These are phyloP conservation scores for Pyrus communis DNA, from an alignment of 306 rosid genomes.

Conservation along the genomic window DNA sequence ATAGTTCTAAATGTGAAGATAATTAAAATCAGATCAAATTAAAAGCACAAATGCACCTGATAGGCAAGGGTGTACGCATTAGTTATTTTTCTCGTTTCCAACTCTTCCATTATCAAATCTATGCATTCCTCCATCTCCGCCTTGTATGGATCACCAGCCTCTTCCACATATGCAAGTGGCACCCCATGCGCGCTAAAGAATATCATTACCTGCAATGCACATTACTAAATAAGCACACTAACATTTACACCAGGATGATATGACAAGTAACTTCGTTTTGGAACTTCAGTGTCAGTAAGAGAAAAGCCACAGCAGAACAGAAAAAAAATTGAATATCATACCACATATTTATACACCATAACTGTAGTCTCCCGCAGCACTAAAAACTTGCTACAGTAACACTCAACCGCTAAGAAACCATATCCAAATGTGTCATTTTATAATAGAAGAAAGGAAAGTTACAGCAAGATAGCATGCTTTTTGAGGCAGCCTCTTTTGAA, in stretches of 20 bases:
- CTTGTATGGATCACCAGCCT: constrained; percentile 97
- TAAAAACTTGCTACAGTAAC: neutral
- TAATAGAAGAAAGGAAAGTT: neutral
- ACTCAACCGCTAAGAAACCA: neutral
- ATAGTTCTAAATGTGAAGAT: neutral
- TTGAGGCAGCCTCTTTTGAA: neutral
- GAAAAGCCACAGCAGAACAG: neutral
- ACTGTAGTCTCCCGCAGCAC: neutral
- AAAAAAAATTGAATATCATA: neutral
- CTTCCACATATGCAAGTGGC: constrained; percentile 95
- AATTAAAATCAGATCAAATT: neutral
- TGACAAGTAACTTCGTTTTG: neutral
- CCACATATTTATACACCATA: neutral
- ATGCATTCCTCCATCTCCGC: constrained; percentile 98
- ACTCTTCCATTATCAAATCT: constrained; percentile 87
- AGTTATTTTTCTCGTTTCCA: constrained; percentile 63
- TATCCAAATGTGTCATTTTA: neutral
- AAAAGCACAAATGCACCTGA: constrained; percentile 46
- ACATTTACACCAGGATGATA: neutral
- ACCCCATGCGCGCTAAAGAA: constrained; percentile 98
- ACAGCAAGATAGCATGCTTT: neutral
- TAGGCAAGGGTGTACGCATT: constrained; percentile 87
- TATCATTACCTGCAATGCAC: constrained; percentile 56
- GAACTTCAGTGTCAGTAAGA: neutral
- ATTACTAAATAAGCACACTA: neutral